Base-by-base conservation (phyloP, 257 asterid species). In the Osmanthus fragrans region DNA sequence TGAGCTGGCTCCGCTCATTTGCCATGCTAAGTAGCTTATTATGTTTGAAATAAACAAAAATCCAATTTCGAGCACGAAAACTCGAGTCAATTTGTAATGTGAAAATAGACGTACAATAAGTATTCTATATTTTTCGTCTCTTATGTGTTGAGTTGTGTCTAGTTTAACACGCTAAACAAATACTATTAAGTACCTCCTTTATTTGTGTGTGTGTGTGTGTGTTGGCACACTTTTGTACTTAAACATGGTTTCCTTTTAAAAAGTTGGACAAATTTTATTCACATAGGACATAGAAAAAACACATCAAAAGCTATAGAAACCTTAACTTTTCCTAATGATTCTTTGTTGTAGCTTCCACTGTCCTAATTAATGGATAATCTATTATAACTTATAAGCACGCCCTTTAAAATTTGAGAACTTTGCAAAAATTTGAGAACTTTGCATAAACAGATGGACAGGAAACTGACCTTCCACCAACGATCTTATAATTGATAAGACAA, bases 341-440 rank as follows among this genome's bases (percentile, higher is more conserved):
- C 71, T 42, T 60, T 75, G 83, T 83, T 76, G 65, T n/a, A 70
- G 71, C 76, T 73, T 81, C 87, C 86, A 86, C 87, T 83, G 70
- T 65, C 76, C 81, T 63, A 67, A 73, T 58, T 12, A 63, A 63
- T 63, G 69, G 69, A 27, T 63, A 63, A 63, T 63, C 36, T 63
- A 63, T 7, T 63, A 8, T 7, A 58, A 36, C 40, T 36, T 36
- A 42, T 12, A 12, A 10, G 68, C 68, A 60, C 25, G 76, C 68
- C 68, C 29, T 25, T 21, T 51, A 15, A 32, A 15, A 58, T 65
- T 84, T 74, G 37, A 40, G 45, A 74, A 45, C 58, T 45, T 5
- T 3, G 51, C 51, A 11, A 15, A 32, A 15, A 58, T 65, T 84
- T 74, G 37, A 40, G 45, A 74, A 45, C 58, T 45, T 5, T 3